Conservation (phyloP, 2,329 filamentous ascomycete species). For the Alternaria sp. region DNA sequence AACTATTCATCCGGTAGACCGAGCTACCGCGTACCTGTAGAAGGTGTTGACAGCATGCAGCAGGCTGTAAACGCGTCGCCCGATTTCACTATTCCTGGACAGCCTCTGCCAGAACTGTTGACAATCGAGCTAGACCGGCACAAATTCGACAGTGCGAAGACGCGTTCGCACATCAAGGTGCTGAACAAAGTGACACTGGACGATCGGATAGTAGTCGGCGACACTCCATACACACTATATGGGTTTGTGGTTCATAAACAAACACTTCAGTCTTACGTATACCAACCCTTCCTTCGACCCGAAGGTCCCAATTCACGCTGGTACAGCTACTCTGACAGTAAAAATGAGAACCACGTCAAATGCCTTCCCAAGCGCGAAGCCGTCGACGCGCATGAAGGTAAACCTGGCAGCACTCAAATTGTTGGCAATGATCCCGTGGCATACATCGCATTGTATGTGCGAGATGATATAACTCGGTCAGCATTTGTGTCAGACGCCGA, state of each 20-base stretch:
- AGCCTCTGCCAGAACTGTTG: conserved; percentile 58
- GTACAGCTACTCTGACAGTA: conserved; percentile 66
- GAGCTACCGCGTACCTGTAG: conserved; percentile 49
- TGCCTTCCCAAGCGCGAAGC: conserved; percentile 66
- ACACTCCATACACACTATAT: conserved; percentile 63
- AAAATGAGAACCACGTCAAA: conserved; percentile 63
- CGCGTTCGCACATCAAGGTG: conserved; percentile 65
- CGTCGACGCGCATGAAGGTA: conserved; percentile 61
- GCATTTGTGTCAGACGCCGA: conserved; percentile 54
- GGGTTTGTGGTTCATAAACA: conserved; percentile 69
- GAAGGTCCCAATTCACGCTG: conserved; percentile 64
- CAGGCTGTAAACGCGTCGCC: conserved; percentile 51
- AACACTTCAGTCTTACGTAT: conserved; percentile 65
- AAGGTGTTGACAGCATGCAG: conserved; percentile 52
- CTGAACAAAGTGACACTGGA: conserved; percentile 65
- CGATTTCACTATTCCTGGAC: conserved; percentile 33
- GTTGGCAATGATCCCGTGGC: conserved; percentile 59
- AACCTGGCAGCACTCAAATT: conserved; percentile 48
- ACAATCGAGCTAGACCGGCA: conserved; percentile 67
- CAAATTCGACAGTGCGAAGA: conserved; percentile 59
- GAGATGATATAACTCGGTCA: conserved; percentile 55
- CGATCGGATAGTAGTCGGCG: conserved; percentile 61
- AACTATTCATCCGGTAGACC: conserved; percentile 46
- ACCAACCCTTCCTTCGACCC: conserved; percentile 68
- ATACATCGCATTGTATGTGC: conserved; percentile 66